Evolutionary conservation across 305 asterid species (phyloP).

Genomic region (Fraxinus nigra): DNA sequence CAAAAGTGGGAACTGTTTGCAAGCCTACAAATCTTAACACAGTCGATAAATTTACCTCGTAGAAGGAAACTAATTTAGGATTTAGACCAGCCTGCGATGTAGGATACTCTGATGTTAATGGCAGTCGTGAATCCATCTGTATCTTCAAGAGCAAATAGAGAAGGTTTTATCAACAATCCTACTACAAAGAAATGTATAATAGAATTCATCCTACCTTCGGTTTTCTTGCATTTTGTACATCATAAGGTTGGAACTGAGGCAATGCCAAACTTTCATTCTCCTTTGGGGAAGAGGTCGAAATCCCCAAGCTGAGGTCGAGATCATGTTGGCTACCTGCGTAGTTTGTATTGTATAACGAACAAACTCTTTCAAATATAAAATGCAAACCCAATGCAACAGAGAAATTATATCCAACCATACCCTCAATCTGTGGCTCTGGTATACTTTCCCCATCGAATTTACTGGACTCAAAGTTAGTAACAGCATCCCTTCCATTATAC

Average conservation of each 20-base stretch:
- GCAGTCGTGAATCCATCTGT: conserved; percentile 29
- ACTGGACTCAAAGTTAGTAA: conserved; percentile 67
- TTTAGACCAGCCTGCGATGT: conserved; percentile 34
- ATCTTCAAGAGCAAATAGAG: conserved; percentile 10
- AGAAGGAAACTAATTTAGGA: conserved; percentile 36
- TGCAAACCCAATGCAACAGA: not conserved
- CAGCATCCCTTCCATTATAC: conserved; percentile 75
- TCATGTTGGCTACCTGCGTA: conserved; percentile 42
- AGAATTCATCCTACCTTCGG: conserved; percentile 33
- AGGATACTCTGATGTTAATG: conserved; percentile 38
- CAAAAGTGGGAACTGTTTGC: not conserved
- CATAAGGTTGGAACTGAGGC: conserved; percentile 46
- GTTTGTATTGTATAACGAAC: not conserved
- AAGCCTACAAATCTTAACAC: not conserved
- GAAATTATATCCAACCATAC: conserved; percentile 16
- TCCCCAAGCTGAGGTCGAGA: conserved; percentile 77
- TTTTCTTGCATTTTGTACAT: conserved; percentile 36
- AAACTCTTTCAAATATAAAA: not conserved
- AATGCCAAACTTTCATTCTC: conserved; percentile 34
- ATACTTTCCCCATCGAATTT: conserved; percentile 37
- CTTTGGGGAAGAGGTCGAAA: conserved; percentile 45
- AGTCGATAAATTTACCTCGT: conserved; percentile 33
- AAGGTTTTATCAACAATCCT: not conserved
- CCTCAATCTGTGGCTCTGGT: conserved; percentile 32
- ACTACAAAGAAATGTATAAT: not conserved